Evolutionary conservation across 768 basidiomycete genomes (phyloP).

Genomic region (Tulasnella sp.): DNA sequence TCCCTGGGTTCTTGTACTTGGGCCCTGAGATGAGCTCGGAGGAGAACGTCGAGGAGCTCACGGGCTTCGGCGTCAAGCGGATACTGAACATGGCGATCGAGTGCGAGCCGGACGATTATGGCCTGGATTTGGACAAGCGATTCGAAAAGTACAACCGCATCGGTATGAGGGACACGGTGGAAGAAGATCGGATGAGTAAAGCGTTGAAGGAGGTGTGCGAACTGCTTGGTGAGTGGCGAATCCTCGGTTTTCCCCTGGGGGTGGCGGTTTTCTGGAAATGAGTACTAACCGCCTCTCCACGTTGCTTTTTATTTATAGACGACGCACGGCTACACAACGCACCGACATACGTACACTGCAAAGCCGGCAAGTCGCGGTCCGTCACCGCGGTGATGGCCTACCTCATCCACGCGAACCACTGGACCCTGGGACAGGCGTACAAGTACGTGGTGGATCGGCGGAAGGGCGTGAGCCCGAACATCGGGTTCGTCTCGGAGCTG

Average conservation of each 20-base stretch:
- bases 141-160: constrained; percentile 88
- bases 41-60: constrained; percentile 76
- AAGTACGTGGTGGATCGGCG: constrained; percentile 89
- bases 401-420: constrained; percentile 95
- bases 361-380: constrained; percentile 92
- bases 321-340: constrained; percentile 88
- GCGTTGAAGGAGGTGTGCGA: constrained; percentile 86
- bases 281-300: neutral
- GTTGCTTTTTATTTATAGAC: constrained; percentile 54
- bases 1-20: constrained; percentile 88
- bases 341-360: constrained; percentile 94
- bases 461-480: constrained; percentile 94
- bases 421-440: constrained; percentile 92
- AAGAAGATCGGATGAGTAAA: constrained; percentile 83
- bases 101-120: constrained; percentile 79
- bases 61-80: constrained; percentile 70
- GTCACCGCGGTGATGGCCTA: constrained; percentile 98
- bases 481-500: constrained; percentile 95
- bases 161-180: constrained; percentile 93
- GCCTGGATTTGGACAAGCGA: constrained; percentile 61
- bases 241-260: constrained; percentile 14
- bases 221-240: constrained; percentile 68
- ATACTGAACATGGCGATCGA: constrained; percentile 92
- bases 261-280: neutral
- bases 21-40: constrained; percentile 81